Evolutionary conservation across 768 basidiomycete genomes (phyloP), one percentile per base, ranked within the genome.

Genomic region (Goffeauzyma gilvescens): DNA sequence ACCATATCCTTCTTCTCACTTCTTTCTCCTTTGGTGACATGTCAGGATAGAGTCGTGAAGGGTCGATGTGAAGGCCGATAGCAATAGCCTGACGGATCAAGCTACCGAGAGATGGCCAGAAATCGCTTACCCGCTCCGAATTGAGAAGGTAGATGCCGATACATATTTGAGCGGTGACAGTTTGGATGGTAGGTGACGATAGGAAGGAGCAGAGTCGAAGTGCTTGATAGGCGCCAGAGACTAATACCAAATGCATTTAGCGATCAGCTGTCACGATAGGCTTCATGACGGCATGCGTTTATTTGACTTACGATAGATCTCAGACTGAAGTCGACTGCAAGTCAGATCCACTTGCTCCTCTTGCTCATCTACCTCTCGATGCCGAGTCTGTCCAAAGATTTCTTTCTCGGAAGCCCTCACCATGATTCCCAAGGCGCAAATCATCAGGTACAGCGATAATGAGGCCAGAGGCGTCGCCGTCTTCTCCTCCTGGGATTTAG

Each of bases 211-310:
- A 61, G 9, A 63, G 48, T 14, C 62, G 47, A 10, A 63, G 38
- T 1, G 58, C 58, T 41, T 63, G 62, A 36, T 60, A 61, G 12
- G 62, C 55, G 5, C 54, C 62, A n/a, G 62, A 63, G 8, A 63
- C 59, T 63, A 31, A 5, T n/a, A 22, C 12, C n/a, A 17, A 12
- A 27, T 8, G 5, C 17, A 18, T n/a, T 44, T 12, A 18, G 35
- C n/a, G n/a, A n/a, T n/a, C n/a, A n/a, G n/a, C n/a, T n/a, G n/a
- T n/a, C n/a, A 45, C 39, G 22, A 33, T 23, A 20, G n/a, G 12
- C 37, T 5, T 27, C 17, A 23, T 17, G 9, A 7, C 5, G 8
- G 30, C 10, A 9, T 20, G 12, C 14, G 15, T 25, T 8, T 8
- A 30, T 21, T 5, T 17, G 5, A 52, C 59, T 46, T 32, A 59